phyloP scores from a whole-genome alignment of 306 rosid genomes.

The Castanea sativa region DNA sequence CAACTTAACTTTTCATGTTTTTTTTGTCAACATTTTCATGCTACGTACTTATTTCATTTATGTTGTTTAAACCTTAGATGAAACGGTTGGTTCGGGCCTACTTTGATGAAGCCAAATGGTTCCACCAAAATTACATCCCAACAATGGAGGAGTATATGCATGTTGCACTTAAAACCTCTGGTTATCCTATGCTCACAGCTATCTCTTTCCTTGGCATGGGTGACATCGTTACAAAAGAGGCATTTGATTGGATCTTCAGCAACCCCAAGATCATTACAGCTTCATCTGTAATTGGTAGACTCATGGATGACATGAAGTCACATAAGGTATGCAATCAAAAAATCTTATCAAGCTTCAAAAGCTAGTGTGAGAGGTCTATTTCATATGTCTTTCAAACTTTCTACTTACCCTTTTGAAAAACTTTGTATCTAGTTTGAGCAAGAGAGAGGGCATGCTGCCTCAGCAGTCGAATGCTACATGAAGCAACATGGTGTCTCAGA shows the following conservation, averaged over 20 bases:
- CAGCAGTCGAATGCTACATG: conserved; percentile 46
- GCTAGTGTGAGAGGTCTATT: too few species aligned
- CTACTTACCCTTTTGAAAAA: background rate
- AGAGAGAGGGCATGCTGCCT: conserved; percentile 34
- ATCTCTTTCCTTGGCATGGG: conserved; percentile 18
- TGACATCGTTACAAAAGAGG: conserved; percentile 18
- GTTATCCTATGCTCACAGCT: background rate
- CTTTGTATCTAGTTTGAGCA: conserved; percentile 27
- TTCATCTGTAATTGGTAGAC: conserved; percentile 13
- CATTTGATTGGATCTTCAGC: conserved; percentile 33
- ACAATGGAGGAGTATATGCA: conserved; percentile 33
- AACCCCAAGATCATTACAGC: conserved; percentile 27
- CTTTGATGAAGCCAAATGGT: conserved; percentile 36
- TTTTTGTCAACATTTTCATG: too few species aligned
- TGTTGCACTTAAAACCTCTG: conserved; percentile 6
- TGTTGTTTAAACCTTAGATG: background rate
- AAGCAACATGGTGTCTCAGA: conserved; percentile 11
- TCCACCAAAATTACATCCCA: conserved; percentile 28
- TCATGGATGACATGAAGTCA: conserved; percentile 27
- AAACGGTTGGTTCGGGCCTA: conserved; percentile 4
- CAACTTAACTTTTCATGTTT: too few species aligned
- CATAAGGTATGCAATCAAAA: conserved; percentile 30
- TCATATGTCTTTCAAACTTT: background rate
- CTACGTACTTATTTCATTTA: too few species aligned
- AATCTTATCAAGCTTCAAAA: too few species aligned